A percentile compares a stretch with the other conserved stretches of the same genome.
These are phyloP conservation scores for Aureobasidium sp. DNA, from an alignment of 2,329 filamentous ascomycete genomes.

Conservation along the genomic window DNA sequence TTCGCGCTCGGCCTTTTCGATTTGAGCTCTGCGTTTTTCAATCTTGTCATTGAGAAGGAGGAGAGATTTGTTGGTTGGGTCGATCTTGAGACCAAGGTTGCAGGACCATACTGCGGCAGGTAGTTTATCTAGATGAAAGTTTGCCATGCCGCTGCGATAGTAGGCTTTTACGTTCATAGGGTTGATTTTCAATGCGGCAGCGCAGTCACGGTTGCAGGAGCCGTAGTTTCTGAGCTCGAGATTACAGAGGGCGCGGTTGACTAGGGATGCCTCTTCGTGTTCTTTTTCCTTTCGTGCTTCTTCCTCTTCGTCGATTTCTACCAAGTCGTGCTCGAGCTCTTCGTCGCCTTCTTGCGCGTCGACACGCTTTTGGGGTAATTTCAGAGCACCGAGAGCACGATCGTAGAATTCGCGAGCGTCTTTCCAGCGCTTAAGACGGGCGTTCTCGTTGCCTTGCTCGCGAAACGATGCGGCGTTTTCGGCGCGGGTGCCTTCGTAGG, in stretches of 20 bases:
- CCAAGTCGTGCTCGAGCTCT: slow-evolving; percentile 36
- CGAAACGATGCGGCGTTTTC: slow-evolving; percentile 83
- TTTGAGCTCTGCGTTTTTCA: slow-evolving; percentile 47
- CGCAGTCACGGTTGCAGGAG: slow-evolving; percentile 78
- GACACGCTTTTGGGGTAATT: slow-evolving; percentile 50
- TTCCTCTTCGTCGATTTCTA: slow-evolving; percentile 49
- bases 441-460: slow-evolving; percentile 86
- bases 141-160: slow-evolving; percentile 74
- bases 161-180: slow-evolving; percentile 78
- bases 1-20: slow-evolving; percentile 50
- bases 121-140: slow-evolving; percentile 71
- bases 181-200: slow-evolving; percentile 70
- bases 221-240: slow-evolving; percentile 84
- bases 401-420: slow-evolving; percentile 90
- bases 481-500: slow-evolving; percentile 82
- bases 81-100: slow-evolving; percentile 64
- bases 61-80: slow-evolving; percentile 62
- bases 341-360: slow-evolving; percentile 33
- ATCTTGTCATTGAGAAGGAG: slow-evolving; percentile 57
- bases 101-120: slow-evolving; percentile 75
- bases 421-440: slow-evolving; percentile 62
- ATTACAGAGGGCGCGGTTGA: slow-evolving; percentile 86
- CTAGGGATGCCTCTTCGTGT: slow-evolving; percentile 68
- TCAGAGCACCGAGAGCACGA: slow-evolving; percentile 71
- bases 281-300: slow-evolving; percentile 54